Percentiles rank a stretch among this genome's conserved stretches.
Conservation (phyloP, 1,284 basidiomycete genomes). For the Tremellales sp. region DNA sequence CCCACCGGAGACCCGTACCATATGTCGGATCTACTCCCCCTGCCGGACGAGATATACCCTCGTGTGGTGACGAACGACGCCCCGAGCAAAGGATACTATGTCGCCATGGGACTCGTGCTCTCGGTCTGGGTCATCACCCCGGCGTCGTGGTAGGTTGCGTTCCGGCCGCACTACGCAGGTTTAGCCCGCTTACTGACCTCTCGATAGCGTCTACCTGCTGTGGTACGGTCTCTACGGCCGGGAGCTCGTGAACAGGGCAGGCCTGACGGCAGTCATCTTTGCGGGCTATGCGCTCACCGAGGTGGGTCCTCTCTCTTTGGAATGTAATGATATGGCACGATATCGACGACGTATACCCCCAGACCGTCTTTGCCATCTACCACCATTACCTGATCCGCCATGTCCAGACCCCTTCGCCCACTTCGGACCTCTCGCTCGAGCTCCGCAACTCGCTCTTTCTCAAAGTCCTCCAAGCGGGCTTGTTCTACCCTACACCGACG, state of each 20-base stretch:
- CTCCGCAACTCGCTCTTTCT: constrained; percentile 60
- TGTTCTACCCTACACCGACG: constrained; percentile 51
- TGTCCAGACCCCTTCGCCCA: constrained; percentile 56
- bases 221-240: constrained; percentile 52
- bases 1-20: too few species aligned
- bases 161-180: not conserved
- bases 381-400: constrained; percentile 58
- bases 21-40: constrained; percentile 16
- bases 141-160: constrained; percentile 57
- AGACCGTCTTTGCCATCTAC: constrained; percentile 76
- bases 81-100: constrained; percentile 30
- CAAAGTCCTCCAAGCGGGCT: constrained; percentile 61
- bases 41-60: constrained; percentile 31
- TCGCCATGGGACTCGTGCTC: constrained; percentile 52
- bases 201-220: constrained; percentile 49
- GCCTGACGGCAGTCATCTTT: constrained; percentile 39
- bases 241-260: constrained; percentile 37
- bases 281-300: constrained; percentile 37
- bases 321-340: too few species aligned
- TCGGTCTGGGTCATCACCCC: constrained; percentile 68
- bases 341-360: too few species aligned
- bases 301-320: constrained; percentile 11
- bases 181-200: not conserved
- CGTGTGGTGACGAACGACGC: constrained; percentile 9
- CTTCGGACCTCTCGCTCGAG: constrained; percentile 43